Percentiles rank a stretch among this genome's conserved stretches.
phyloP scores from a whole-genome alignment of 2,329 filamentous ascomycete genomes.

The Nigrospora osmanthi region DNA sequence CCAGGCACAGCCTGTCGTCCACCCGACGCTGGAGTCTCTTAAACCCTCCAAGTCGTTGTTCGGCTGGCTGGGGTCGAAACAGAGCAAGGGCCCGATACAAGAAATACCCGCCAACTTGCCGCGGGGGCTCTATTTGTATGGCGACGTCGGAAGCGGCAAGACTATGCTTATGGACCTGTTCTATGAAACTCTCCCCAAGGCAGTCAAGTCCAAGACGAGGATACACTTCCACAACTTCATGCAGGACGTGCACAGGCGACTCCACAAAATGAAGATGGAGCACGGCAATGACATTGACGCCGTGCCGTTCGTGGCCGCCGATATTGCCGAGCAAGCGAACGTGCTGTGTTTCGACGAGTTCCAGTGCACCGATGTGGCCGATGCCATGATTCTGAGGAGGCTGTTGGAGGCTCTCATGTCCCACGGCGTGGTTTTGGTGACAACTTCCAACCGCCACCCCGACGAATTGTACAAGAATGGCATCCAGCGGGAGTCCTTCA shows the following conservation, averaged over 20 bases:
- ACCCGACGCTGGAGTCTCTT: constrained; percentile 67
- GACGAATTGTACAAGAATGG: constrained; percentile 97
- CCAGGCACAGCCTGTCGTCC: constrained; percentile 62
- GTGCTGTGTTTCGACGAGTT: constrained; percentile 98
- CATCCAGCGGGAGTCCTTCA: constrained; percentile 89
- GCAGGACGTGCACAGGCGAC: constrained; percentile 88
- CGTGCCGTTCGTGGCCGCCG: constrained; percentile 87
- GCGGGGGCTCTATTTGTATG: constrained; percentile 87
- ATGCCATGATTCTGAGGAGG: constrained; percentile 92
- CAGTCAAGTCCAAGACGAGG: constrained; percentile 75
- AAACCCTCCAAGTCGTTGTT: constrained; percentile 51
- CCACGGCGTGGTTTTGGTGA: constrained; percentile 92
- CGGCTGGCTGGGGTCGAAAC: constrained; percentile 49
- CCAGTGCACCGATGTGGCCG: constrained; percentile 95
- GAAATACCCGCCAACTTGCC: constrained; percentile 68
- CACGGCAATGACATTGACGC: constrained; percentile 86
- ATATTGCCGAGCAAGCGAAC: constrained; percentile 76
- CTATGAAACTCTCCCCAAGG: constrained; percentile 79
- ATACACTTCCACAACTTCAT: constrained; percentile 99
- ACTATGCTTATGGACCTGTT: constrained; percentile 99
- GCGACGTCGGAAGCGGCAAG: constrained; percentile 94
- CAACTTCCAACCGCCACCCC: constrained; percentile 93
- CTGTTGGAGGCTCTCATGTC: constrained; percentile 88
- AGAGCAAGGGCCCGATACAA: constrained; percentile 30
- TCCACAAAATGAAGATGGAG: constrained; percentile 84